Evolutionary conservation across 371 early-diverging fungal genomes (phyloP).

Genomic region (Fennellomyces sp.): DNA sequence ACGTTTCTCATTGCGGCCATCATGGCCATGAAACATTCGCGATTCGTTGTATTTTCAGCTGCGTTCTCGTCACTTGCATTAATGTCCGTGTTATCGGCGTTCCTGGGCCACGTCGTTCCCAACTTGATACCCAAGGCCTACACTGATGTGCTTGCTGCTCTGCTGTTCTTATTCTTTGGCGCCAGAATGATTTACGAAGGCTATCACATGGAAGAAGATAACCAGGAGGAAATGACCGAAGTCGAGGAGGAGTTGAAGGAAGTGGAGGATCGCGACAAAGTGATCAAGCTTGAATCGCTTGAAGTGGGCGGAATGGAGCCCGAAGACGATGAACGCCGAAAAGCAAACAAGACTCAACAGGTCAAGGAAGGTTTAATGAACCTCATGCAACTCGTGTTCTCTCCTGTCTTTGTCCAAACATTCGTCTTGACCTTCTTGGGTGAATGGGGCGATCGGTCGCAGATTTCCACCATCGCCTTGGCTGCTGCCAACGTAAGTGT

Average conservation of each 20-base stretch:
- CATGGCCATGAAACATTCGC: slow-evolving; percentile 94
- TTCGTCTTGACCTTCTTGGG: slow-evolving; percentile 95
- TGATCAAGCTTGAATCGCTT: slow-evolving; percentile 58
- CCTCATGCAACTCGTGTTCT: slow-evolving; percentile 71
- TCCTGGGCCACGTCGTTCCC: slow-evolving; percentile 88
- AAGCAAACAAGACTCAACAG: slow-evolving; percentile 17
- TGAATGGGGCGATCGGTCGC: slow-evolving; percentile 98
- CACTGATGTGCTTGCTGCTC: slow-evolving; percentile 82
- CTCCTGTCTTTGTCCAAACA: slow-evolving; percentile 93
- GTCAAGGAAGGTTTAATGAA: slow-evolving; percentile 59
- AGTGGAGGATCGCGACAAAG: slow-evolving; percentile 67
- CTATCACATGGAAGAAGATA: slow-evolving; percentile 85
- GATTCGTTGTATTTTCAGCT: slow-evolving; percentile 84
- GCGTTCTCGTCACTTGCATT: slow-evolving; percentile 85
- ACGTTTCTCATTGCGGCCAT: slow-evolving; percentile 96
- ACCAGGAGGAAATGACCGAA: slow-evolving; percentile 85
- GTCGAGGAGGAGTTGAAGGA: slow-evolving; percentile 87
- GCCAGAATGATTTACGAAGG: slow-evolving; percentile 87
- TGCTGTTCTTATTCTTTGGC: slow-evolving; percentile 92
- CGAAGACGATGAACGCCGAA: slow-evolving; percentile 9
- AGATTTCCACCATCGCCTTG: slow-evolving; percentile 92
- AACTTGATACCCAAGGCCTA: slow-evolving; percentile 82
- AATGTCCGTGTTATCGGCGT: slow-evolving; percentile 95
- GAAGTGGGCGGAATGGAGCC: slow-evolving; percentile 39
- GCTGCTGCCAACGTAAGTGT: slow-evolving; percentile 85